A percentile compares a stretch with the other conserved stretches of the same genome.
These are phyloP conservation scores for Tubosaeta sp. DNA, from an alignment of 768 basidiomycete genomes.

Conservation along the genomic window DNA sequence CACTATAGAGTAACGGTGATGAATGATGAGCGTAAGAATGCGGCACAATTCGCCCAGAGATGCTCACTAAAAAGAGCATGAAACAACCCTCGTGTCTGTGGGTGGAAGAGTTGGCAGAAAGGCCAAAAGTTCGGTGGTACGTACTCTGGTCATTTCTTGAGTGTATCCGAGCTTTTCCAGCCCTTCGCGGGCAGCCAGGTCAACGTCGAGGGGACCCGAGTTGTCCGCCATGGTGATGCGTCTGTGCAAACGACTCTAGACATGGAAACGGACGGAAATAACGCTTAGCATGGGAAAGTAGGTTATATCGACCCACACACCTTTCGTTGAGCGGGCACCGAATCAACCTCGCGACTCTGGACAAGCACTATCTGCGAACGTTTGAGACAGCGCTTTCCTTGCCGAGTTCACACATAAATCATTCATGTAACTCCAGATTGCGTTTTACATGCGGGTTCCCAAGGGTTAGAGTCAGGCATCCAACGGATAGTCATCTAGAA, in stretches of 20 bases:
- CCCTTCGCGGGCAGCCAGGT: slow-evolving; percentile 29
- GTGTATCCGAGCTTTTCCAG: slow-evolving; percentile 53
- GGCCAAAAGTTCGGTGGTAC: neutral
- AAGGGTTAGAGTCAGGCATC: no score
- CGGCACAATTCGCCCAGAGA: neutral
- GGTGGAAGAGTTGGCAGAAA: neutral
- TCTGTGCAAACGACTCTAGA: neutral
- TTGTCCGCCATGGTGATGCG: slow-evolving; percentile 10
- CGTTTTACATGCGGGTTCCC: no score
- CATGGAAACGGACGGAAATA: neutral
- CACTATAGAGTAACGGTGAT: no score
- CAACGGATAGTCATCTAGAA: no score
- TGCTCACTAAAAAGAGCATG: slow-evolving; percentile 53
- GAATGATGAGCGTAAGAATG: slow-evolving; percentile 2
- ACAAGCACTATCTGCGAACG: no score
- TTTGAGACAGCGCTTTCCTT: no score
- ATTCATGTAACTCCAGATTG: no score
- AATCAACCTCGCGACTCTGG: no score
- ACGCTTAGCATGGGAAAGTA: neutral
- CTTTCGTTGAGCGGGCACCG: no score
- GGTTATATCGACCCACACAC: no score
- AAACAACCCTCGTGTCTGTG: slow-evolving; percentile 45
- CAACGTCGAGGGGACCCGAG: slow-evolving; percentile 14
- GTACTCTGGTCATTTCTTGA: slow-evolving; percentile 53
- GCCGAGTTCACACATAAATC: no score